phyloP scores from a whole-genome alignment of 1,284 basidiomycete genomes.

The Abortiporus biennis region DNA sequence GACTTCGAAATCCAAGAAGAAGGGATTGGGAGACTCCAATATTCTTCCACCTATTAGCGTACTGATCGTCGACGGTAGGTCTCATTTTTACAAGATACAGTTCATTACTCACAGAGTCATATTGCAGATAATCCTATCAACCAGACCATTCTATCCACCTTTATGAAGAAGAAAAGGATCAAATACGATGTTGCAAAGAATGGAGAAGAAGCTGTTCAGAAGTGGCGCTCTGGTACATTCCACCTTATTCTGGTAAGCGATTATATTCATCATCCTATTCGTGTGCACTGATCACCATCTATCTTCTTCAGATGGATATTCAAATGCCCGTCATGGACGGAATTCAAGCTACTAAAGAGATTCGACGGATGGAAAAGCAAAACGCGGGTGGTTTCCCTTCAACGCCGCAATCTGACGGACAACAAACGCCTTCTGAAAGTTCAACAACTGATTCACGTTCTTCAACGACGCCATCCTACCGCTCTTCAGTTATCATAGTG shows the following conservation, averaged over 20 bases:
- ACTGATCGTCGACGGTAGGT: conserved; percentile 89
- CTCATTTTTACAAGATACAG: not conserved
- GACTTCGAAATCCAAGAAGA: too few relatives aligned
- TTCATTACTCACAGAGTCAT: conserved; percentile 1
- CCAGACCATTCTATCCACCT: conserved; percentile 92
- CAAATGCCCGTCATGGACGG: conserved; percentile 99
- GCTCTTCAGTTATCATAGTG: conserved; percentile 96
- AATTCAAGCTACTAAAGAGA: conserved; percentile 95
- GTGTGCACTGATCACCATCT: not conserved
- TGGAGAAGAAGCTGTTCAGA: conserved; percentile 92
- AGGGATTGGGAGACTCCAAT: conserved; percentile 30
- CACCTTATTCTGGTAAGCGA: conserved; percentile 88
- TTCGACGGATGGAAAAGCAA: conserved; percentile 77
- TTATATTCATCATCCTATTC: not conserved
- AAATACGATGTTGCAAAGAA: conserved; percentile 94
- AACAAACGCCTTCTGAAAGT: conserved; percentile 47
- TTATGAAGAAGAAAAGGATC: conserved; percentile 95
- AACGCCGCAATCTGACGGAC: conserved; percentile 54
- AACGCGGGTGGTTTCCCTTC: conserved; percentile 67
- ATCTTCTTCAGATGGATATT: conserved; percentile 85
- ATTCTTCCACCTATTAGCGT: conserved; percentile 94
- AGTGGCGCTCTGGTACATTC: conserved; percentile 92
- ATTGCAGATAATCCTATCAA: conserved; percentile 94
- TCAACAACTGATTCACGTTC: conserved; percentile 37
- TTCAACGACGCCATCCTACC: conserved; percentile 59